Evolutionary conservation across 176 grass and related monocot species (phyloP), one percentile per base, ranked within the genome.

Genomic region (Thalia dealbata): DNA sequence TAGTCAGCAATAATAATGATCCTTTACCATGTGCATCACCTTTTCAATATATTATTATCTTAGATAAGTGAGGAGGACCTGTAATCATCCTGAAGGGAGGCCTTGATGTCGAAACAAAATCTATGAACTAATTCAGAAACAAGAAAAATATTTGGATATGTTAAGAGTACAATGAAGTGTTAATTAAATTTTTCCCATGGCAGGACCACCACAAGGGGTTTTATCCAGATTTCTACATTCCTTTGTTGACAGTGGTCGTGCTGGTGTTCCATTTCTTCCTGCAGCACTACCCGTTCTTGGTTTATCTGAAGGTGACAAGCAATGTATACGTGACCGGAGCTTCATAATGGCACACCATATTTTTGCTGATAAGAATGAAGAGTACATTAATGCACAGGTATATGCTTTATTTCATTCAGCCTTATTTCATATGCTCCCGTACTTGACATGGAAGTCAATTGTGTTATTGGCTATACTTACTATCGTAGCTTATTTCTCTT

Each of bases 291-390:
- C 95, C 76, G 82, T 87, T 66, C 95, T 99, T 77, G 95, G 95
- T 73, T 86, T 99, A 80, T 99, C 95, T 73, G 87, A 99, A 93
- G 82, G 79, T 44, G 95, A 99, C 83, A 93, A 99, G 50, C 85
- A 86, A 76, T 88, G 95, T 54, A 99, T 99, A 79, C 87, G 87
- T 81, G 95, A 99, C 77, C 82, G 95, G 61, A 99, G 90, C 83
- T 99, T 90, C 81, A 99, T 99, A 84, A 91, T 99, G 90, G 95
- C 95, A 72, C 81, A 81, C 4, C 95, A 99, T 82, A 87, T 99
- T 81, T 93, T 93, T 83, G 81, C 87, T 70, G 95, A 99, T 78
- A 88, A 99, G 73, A 86, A 73, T 67, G 95, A 99, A 88, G 95
- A 99, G 64, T 99, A 91, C 75, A 93, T 99, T 76, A 88, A 84